A percentile compares a stretch with the other conserved stretches of the same genome.
phyloP scores from a whole-genome alignment of 495 filamentous ascomycete genomes.

The Penicillium bialowiezense region DNA sequence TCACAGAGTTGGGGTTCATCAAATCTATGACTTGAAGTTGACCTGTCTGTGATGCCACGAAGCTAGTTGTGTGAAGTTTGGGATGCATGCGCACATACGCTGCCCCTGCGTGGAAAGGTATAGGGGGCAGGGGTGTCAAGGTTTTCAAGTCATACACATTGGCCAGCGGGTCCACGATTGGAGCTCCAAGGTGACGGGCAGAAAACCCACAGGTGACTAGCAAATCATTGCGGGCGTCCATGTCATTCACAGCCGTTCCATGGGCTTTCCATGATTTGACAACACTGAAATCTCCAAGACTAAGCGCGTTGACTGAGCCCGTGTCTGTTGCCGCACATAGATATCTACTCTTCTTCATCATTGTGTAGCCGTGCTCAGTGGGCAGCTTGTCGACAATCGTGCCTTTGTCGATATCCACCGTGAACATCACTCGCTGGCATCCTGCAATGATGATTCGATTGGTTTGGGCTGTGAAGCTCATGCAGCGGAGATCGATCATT shows the following conservation, averaged over 20 bases:
- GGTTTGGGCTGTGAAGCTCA: slow-evolving; percentile 87
- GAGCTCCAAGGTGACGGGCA: slow-evolving; percentile 57
- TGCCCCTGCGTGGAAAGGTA: slow-evolving; percentile 87
- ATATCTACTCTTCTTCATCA: slow-evolving; percentile 86
- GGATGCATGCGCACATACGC: slow-evolving; percentile 96
- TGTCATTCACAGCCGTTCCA: slow-evolving; percentile 78
- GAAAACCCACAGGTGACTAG: slow-evolving; percentile 95
- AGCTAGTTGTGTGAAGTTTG: slow-evolving; percentile 84
- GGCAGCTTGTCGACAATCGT: slow-evolving; percentile 69
- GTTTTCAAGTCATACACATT: slow-evolving; percentile 94
- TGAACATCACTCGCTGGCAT: slow-evolving; percentile 81
- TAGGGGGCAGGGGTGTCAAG: slow-evolving; percentile 75
- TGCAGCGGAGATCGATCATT: slow-evolving; percentile 83
- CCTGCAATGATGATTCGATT: slow-evolving; percentile 86
- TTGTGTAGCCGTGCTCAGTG: slow-evolving; percentile 72
- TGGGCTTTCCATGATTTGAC: slow-evolving; percentile 89
- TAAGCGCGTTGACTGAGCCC: slow-evolving; percentile 83
- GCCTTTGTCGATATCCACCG: slow-evolving; percentile 85
- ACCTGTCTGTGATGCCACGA: slow-evolving; percentile 84
- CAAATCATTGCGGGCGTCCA: slow-evolving; percentile 90
- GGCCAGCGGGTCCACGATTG: slow-evolving; percentile 82
- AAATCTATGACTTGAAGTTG: slow-evolving; percentile 94
- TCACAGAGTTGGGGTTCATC: slow-evolving; percentile 87
- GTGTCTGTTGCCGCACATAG: slow-evolving; percentile 86
- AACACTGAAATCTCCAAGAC: slow-evolving; percentile 69